Conservation (phyloP, 1,284 basidiomycete genomes). For the Paramarasmius palmivorus region DNA sequence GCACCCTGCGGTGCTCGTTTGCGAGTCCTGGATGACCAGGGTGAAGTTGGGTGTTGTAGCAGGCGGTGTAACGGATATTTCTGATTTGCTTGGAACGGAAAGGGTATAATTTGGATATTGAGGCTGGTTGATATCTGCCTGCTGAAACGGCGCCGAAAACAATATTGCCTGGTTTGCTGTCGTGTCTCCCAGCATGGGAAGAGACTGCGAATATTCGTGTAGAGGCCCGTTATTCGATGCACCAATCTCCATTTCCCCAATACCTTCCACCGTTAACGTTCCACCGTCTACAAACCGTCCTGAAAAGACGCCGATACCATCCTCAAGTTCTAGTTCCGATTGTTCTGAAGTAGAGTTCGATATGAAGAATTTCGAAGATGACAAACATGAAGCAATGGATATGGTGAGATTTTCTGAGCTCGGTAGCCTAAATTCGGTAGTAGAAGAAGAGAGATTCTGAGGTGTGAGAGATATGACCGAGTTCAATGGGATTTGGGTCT, state of each 20-base stretch:
- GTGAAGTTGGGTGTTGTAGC: slow-evolving; percentile 50
- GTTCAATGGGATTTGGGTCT: slow-evolving; percentile 38
- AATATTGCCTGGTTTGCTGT: slow-evolving; percentile 75
- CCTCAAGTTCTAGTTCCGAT: slow-evolving; percentile 49
- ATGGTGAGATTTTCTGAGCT: slow-evolving; percentile 46
- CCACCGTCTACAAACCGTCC: slow-evolving; percentile 47
- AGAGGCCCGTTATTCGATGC: slow-evolving; percentile 47
- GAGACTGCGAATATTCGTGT: slow-evolving; percentile 27
- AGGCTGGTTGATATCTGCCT: slow-evolving; percentile 36
- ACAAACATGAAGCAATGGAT: slow-evolving; percentile 59
- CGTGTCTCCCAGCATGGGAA: slow-evolving; percentile 74
- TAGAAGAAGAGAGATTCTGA: slow-evolving; percentile 27
- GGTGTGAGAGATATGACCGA: slow-evolving; percentile 30
- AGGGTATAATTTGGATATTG: slow-evolving; percentile 83
- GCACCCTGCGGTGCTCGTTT: slow-evolving; percentile 54
- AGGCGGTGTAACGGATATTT: slow-evolving; percentile 36
- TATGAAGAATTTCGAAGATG: slow-evolving; percentile 51
- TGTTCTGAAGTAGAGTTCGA: slow-evolving; percentile 46
- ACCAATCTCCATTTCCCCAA: slow-evolving; percentile 53
- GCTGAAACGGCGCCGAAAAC: slow-evolving; percentile 66
- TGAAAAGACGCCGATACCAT: slow-evolving; percentile 62
- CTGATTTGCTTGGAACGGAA: slow-evolving; percentile 43
- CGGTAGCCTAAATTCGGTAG: slow-evolving; percentile 38
- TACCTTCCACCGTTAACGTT: slow-evolving; percentile 46
- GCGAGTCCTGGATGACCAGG: slow-evolving; percentile 52